These are phyloP conservation scores for Diplosphaera chodatii DNA, from an alignment of 139 green algal species.

Conservation along the genomic window DNA sequence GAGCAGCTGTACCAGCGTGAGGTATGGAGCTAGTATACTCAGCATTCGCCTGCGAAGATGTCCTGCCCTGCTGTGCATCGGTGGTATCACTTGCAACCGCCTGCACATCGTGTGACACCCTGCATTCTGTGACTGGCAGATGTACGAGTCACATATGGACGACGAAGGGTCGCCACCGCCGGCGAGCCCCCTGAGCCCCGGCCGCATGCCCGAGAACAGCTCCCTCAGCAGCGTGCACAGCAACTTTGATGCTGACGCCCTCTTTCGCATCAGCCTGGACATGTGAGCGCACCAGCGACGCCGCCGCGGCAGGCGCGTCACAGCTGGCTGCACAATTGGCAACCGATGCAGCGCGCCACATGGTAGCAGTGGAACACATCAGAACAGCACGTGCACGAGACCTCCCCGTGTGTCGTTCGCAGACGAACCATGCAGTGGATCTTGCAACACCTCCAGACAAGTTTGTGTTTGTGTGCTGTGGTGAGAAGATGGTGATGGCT, in stretches of 20 bases:
- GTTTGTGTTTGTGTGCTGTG: too few species aligned
- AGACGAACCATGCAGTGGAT: too few species aligned
- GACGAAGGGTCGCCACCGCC: constrained; percentile 18
- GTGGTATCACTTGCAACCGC: too few species aligned
- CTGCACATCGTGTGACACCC: too few species aligned
- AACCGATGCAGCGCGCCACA: not conserved
- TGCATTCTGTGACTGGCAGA: not conserved
- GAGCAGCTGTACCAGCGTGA: constrained; percentile 41
- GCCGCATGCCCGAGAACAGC: not conserved
- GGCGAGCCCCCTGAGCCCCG: not conserved
- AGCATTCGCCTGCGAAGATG: not conserved
- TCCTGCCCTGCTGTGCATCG: not conserved
- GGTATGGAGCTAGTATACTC: not conserved
- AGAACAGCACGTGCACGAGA: too few species aligned
- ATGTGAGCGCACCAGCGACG: too few species aligned
- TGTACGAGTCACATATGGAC: constrained; percentile 21
- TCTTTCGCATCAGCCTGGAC: not conserved
- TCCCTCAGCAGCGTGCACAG: not conserved
- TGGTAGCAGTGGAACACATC: not conserved
- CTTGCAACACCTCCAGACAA: too few species aligned
- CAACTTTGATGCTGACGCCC: not conserved
- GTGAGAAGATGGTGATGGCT: too few species aligned
- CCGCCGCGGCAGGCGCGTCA: too few species aligned
- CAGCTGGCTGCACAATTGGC: too few species aligned
- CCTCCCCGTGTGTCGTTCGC: too few species aligned